Evolutionary conservation across 2,329 filamentous ascomycete genomes (phyloP).

Genomic region (Xylaria sp.): DNA sequence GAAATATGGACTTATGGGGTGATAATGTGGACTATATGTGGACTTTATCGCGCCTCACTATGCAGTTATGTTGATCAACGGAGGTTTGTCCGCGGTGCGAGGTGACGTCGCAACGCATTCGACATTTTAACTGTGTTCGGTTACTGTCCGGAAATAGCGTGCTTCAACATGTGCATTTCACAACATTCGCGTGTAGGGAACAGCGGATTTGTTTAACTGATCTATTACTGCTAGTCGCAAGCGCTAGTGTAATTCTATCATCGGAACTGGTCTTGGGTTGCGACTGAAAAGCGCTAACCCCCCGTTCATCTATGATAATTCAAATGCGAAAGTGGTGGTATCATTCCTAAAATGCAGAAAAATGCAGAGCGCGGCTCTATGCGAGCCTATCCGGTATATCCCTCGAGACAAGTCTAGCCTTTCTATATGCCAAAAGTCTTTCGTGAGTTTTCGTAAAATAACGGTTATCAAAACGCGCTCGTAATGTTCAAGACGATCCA

Average conservation of each 20-base stretch:
- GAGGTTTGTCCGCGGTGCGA: not conserved
- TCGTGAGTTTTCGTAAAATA: constrained; percentile 22
- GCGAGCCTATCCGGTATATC: not conserved
- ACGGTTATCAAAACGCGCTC: not conserved
- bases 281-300: not conserved
- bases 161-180: constrained; percentile 6
- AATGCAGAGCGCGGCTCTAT: not conserved
- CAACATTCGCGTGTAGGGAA: not conserved
- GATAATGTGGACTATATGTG: constrained; percentile 28
- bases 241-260: constrained; percentile 14
- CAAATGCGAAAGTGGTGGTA: constrained; percentile 27
- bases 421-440: constrained; percentile 23
- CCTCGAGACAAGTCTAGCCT: constrained; percentile 1
- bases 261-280: not conserved
- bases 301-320: constrained; percentile 14
- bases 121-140: not conserved
- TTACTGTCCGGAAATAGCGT: not conserved
- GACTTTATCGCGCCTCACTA: constrained; percentile 5
- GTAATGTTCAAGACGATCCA: constrained; percentile 5
- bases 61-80: constrained; percentile 10
- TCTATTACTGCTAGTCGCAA: constrained; percentile 21
- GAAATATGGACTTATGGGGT: constrained; percentile 26
- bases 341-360: constrained; percentile 21
- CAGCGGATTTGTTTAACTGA: constrained; percentile 7
- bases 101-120: not conserved